Percentiles rank a stretch among this genome's conserved stretches.
Evolutionary conservation across 179 eudicot genomes (phyloP).

Genomic region (Vitellaria paradoxa): DNA sequence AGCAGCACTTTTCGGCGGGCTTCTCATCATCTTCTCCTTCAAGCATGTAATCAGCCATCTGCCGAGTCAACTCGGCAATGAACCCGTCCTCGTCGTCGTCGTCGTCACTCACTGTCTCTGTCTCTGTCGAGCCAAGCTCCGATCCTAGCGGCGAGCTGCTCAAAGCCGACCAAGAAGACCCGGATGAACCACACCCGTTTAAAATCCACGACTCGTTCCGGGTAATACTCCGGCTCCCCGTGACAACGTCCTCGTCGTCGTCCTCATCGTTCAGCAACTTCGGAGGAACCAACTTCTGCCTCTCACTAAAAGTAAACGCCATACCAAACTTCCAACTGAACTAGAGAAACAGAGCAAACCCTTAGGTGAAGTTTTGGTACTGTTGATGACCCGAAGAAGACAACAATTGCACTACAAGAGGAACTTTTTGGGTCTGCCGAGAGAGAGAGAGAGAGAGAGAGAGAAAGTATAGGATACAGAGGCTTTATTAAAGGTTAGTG

Average conservation of each 20-base stretch:
- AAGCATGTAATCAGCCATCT: slow-evolving; percentile 40
- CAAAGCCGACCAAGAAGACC: slow-evolving; percentile 36
- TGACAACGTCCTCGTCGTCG: neutral
- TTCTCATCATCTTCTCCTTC: slow-evolving; percentile 34
- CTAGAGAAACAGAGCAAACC: neutral
- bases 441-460: slow-evolving; percentile 15
- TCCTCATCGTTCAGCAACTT: neutral
- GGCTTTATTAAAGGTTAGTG: neutral
- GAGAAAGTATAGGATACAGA: neutral
- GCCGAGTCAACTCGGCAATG: slow-evolving; percentile 44
- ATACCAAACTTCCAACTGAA: neutral
- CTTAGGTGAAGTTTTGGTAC: neutral
- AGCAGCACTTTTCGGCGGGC: neutral
- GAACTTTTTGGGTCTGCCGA: neutral
- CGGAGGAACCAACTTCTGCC: neutral
- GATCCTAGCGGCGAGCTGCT: slow-evolving; percentile 44
- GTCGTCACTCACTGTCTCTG: slow-evolving; percentile 32
- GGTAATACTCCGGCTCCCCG: neutral
- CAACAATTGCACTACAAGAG: neutral
- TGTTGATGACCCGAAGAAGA: neutral
- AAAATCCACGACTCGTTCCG: slow-evolving; percentile 7
- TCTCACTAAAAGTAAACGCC: slow-evolving; percentile 9
- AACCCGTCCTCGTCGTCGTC: slow-evolving; percentile 37
- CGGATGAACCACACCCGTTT: slow-evolving; percentile 15
- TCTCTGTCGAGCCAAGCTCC: slow-evolving; percentile 36